A percentile compares a stretch with the other conserved stretches of the same genome.
Conservation (phyloP, 2,329 filamentous ascomycete genomes). For the Xylaria arbuscula region DNA sequence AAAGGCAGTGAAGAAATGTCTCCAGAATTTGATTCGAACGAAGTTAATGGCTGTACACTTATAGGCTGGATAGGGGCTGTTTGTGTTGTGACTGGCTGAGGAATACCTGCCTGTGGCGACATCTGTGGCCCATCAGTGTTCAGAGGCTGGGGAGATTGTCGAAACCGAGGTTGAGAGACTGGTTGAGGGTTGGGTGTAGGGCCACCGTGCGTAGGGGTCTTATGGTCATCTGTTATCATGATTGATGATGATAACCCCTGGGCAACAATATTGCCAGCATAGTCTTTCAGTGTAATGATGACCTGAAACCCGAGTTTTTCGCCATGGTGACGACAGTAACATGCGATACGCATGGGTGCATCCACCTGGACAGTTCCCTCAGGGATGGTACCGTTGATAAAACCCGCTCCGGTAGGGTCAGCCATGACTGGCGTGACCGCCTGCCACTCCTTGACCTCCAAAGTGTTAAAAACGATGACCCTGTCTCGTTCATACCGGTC, state of each 20-base stretch:
- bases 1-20: constrained; percentile 57
- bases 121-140: constrained; percentile 25
- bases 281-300: constrained; percentile 94
- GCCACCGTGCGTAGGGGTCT: constrained; percentile 64
- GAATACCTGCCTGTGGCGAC: constrained; percentile 20
- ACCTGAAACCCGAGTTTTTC: constrained; percentile 94
- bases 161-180: constrained; percentile 32
- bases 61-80: constrained; percentile 20
- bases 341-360: constrained; percentile 94
- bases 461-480: constrained; percentile 91
- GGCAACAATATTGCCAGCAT: constrained; percentile 77
- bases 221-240: constrained; percentile 98
- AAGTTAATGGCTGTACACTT: constrained; percentile 17
- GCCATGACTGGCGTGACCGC: constrained; percentile 65
- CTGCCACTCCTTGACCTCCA: constrained; percentile 87
- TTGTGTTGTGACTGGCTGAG: constrained; percentile 27
- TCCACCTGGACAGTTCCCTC: constrained; percentile 79
- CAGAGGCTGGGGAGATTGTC: constrained; percentile 29
- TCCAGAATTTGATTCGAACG: constrained; percentile 50
- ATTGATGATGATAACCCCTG: constrained; percentile 89
- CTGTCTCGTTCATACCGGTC: constrained; percentile 81
- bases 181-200: constrained; percentile 25
- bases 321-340: constrained; percentile 94
- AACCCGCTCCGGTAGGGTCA: constrained; percentile 57
- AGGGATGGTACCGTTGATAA: constrained; percentile 59